Evolutionary conservation across 805 yeast genomes (phyloP), one percentile per base, ranked within the genome.

Genomic region (Nakazawaea wickerhamii): DNA sequence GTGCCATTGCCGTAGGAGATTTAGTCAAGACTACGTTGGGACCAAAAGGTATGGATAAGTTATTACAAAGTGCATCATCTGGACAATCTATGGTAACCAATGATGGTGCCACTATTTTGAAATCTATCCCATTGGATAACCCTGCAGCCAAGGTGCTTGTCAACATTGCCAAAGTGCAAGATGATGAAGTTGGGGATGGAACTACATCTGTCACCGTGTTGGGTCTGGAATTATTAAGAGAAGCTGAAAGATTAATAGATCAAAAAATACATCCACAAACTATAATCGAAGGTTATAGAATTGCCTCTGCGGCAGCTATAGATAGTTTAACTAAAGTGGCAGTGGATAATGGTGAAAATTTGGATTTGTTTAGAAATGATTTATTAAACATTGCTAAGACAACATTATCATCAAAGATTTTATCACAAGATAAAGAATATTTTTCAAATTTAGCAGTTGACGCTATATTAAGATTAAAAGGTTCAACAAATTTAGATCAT

Each of bases 1-100:
- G 99, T 38, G 99, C 99, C 51, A 91, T 93, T 59, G 99, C 99
- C 31, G 99, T 93, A 27, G 99, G 99, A 40, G 99, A 93, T 63
- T 73, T 93, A 48, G 99, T 91, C 36, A 91, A 91, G 64, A 71
- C 89, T 23, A 85, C 99, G 3, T 69, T 93, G 50, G 99, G 99
- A 13, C 99, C 99, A 48, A 91, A 93, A 60, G 99, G 99, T 49
- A 91, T 93, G 98, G 99, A 93, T 64, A 93, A 93, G 62, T 70
- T 93, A 49, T 70, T 93, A 48, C 96, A 88, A 57, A 81, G 95
- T 50, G 85, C 96, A 15, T 74, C 89, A 4, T 77, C 93, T 33
- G 87, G 86, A 36, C 72, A 71, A 43, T 73, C 93, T 2, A 58
- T 90, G 57, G 90, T 93, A 30, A 93, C 99, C 38, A 93, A 93